Conservation (phyloP, 495 filamentous ascomycete genomes). For the Xylaria telfairii region DNA sequence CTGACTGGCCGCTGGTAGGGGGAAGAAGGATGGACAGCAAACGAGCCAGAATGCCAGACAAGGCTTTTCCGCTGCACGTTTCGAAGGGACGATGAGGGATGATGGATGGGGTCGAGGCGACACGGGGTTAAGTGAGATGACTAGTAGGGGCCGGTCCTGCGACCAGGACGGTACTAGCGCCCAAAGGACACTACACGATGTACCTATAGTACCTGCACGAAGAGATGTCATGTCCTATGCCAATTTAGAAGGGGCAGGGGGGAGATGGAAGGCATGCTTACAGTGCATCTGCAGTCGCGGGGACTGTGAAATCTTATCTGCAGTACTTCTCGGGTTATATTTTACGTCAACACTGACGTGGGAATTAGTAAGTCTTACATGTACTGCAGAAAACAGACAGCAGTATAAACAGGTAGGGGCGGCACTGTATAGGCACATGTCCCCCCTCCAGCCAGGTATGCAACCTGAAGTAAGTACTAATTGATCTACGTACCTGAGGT, state of each 20-base stretch:
- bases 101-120: constrained; percentile 16
- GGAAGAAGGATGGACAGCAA: constrained; percentile 1
- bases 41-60: constrained; percentile 12
- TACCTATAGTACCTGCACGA: constrained; percentile 8
- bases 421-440: not conserved
- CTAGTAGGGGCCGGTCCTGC: constrained; percentile 10
- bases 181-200: no score
- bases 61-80: constrained; percentile 22
- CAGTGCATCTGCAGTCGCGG: not conserved
- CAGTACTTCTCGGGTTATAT: not conserved
- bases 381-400: not conserved
- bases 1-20: not conserved
- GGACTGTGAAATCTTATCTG: not conserved
- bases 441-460: no score
- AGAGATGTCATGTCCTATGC: not conserved
- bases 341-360: not conserved
- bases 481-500: not conserved
- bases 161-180: not conserved
- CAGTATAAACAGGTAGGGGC: not conserved
- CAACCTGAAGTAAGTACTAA: no score
- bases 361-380: not conserved
- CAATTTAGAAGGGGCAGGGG: constrained; percentile 11
- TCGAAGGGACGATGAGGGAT: constrained; percentile 25
- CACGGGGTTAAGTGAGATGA: constrained; percentile 21
- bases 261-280: not conserved